These are phyloP conservation scores for Hypoxylon sp. DNA, from an alignment of 2,329 filamentous ascomycete species.

Conservation along the genomic window DNA sequence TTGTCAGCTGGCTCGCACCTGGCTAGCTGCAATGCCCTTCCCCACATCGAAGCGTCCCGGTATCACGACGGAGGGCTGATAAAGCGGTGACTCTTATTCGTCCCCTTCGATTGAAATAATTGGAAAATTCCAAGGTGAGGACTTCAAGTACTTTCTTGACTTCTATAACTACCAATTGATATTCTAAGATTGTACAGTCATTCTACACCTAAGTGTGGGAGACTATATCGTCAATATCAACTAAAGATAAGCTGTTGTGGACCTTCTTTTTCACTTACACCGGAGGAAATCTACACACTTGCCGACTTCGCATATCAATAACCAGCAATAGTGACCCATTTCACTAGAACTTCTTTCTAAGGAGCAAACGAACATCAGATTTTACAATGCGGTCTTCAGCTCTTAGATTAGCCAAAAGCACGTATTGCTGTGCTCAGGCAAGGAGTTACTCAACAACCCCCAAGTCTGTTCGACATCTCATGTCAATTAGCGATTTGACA, in stretches of 20 bases:
- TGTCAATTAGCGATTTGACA: constrained; percentile 90
- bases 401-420: constrained; percentile 41
- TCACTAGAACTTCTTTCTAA: neutral
- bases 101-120: constrained; percentile 1
- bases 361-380: neutral
- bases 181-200: neutral
- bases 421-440: constrained; percentile 53
- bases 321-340: neutral
- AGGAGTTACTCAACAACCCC: constrained; percentile 60
- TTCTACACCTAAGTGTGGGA: neutral
- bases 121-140: constrained; percentile 3
- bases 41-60: constrained; percentile 19
- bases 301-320: neutral
- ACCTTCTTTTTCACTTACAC: constrained; percentile 9
- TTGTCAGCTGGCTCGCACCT: constrained; percentile 31
- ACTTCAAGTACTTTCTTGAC: neutral
- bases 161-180: neutral
- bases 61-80: constrained; percentile 23
- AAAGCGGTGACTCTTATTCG: constrained; percentile 31
- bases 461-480: constrained; percentile 80
- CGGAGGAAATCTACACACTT: neutral
- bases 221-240: neutral
- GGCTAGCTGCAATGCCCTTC: neutral
- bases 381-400: constrained; percentile 49
- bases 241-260: constrained; percentile 4